Percentiles rank a stretch among this genome's conserved stretches.
These are phyloP conservation scores for Yamagishiella unicocca DNA, from an alignment of 139 green algal species.

Conservation along the genomic window DNA sequence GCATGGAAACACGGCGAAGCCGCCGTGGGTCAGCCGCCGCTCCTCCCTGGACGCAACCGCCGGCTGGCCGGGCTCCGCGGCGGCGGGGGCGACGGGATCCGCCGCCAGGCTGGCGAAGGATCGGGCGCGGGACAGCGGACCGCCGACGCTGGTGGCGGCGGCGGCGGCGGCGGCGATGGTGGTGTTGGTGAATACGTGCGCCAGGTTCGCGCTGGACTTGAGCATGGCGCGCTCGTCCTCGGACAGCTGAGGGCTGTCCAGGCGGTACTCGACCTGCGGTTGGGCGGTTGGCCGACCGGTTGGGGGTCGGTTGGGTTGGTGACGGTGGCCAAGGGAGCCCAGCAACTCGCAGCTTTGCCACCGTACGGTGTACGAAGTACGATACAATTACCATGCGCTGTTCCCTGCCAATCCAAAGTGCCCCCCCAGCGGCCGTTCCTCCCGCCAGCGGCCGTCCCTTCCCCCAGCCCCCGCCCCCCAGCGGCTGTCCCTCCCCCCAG, in stretches of 20 bases:
- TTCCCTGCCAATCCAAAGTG: too few relatives aligned
- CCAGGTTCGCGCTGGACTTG: constrained; percentile 11
- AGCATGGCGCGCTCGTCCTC: constrained; percentile 34
- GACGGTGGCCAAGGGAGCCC: too few relatives aligned
- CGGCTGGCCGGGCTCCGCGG: not conserved
- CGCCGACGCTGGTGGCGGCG: constrained; percentile 1
- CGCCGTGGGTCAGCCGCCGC: constrained; percentile 37
- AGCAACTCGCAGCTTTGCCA: too few relatives aligned
- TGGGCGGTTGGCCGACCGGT: too few relatives aligned
- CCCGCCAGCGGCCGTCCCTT: too few relatives aligned
- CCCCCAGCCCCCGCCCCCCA: not conserved
- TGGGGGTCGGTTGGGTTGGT: too few relatives aligned
- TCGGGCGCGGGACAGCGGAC: not conserved
- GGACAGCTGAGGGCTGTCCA: constrained; percentile 31
- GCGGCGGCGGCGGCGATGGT: constrained; percentile 36
- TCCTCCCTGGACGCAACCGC: constrained; percentile 24
- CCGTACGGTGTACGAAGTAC: too few relatives aligned
- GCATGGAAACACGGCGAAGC: constrained; percentile 51
- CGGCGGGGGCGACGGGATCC: not conserved
- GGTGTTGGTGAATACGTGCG: not conserved
- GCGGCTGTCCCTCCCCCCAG: not conserved
- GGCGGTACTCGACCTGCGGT: constrained; percentile 33
- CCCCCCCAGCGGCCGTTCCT: too few relatives aligned
- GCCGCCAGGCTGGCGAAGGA: constrained; percentile 20
- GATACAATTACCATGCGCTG: too few relatives aligned